These are phyloP conservation scores for Tephrocybe sp. DNA, from an alignment of 768 basidiomycete genomes.

Conservation along the genomic window DNA sequence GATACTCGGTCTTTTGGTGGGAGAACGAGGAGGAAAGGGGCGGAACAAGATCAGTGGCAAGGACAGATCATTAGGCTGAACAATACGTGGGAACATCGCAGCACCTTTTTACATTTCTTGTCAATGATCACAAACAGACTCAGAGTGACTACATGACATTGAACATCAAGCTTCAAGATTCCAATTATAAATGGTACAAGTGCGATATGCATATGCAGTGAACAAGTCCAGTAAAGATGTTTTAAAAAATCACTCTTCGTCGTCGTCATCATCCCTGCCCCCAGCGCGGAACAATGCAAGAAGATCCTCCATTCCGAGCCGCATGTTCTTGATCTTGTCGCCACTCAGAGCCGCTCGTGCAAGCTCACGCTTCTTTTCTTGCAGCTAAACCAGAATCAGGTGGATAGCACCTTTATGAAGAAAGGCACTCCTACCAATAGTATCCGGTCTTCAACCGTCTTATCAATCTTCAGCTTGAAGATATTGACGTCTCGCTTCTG, in stretches of 20 bases:
- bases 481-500: conserved; percentile 86
- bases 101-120: too few relatives aligned
- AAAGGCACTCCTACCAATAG: conserved; percentile 46
- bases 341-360: conserved; percentile 84
- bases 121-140: conserved; percentile 1
- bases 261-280: conserved; percentile 58
- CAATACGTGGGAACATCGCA: conserved; percentile 22
- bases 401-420: neutral
- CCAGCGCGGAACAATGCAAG: conserved; percentile 72
- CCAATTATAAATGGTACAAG: neutral
- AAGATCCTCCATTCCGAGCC: conserved; percentile 82
- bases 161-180: too few relatives aligned
- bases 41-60: conserved; percentile 15
- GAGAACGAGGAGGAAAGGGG: conserved; percentile 1
- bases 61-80: conserved; percentile 12
- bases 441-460: conserved; percentile 87
- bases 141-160: too few relatives aligned
- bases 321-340: conserved; percentile 81
- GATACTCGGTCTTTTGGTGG: conserved; percentile 7
- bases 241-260: conserved; percentile 8
- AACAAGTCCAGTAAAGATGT: too few relatives aligned
- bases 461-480: conserved; percentile 83
- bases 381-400: conserved; percentile 49
- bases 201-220: neutral
- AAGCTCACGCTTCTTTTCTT: conserved; percentile 86